A percentile compares a stretch with the other conserved stretches of the same genome.
phyloP scores from a whole-genome alignment of 768 basidiomycete genomes.

The Lepiota venenata region DNA sequence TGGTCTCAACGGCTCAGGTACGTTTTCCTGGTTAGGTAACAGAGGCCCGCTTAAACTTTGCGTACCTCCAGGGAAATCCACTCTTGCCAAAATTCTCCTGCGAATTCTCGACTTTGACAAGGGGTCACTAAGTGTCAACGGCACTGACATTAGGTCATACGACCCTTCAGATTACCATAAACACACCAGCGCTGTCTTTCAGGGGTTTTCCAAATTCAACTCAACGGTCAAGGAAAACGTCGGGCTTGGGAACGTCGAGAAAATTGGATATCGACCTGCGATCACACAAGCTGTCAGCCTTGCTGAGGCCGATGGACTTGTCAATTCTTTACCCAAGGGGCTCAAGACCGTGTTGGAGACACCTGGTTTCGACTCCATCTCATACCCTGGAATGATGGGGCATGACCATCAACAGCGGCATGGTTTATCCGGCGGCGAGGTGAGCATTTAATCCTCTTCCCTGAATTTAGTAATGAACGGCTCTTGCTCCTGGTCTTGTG shows the following conservation, averaged over 20 bases:
- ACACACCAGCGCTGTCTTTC: conserved; percentile 79
- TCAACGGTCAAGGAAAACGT: conserved; percentile 80
- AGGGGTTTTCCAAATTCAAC: conserved; percentile 80
- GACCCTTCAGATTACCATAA: conserved; percentile 69
- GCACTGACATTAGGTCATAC: conserved; percentile 59
- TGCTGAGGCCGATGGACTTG: conserved; percentile 67
- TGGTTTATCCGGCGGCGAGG: conserved; percentile 84
- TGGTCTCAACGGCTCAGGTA: conserved; percentile 81
- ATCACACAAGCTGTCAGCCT: conserved; percentile 65
- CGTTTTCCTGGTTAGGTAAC: conserved; percentile 19
- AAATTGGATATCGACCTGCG: conserved; percentile 51
- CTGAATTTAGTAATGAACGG: neutral
- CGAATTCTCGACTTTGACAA: conserved; percentile 75
- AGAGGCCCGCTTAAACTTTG: neutral
- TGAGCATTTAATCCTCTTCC: conserved; percentile 29
- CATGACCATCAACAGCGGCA: conserved; percentile 40
- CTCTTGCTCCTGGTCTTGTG: conserved; percentile 8
- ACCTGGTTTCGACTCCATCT: conserved; percentile 53
- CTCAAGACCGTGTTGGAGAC: conserved; percentile 70
- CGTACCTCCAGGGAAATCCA: conserved; percentile 68
- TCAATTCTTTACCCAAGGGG: conserved; percentile 66
- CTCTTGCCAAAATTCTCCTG: conserved; percentile 76
- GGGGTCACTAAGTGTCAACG: conserved; percentile 70
- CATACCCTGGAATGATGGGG: conserved; percentile 37
- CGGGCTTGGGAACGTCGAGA: conserved; percentile 74